These are phyloP conservation scores for Gloeopeniophorella convolvens DNA, from an alignment of 768 basidiomycete species.

Conservation along the genomic window DNA sequence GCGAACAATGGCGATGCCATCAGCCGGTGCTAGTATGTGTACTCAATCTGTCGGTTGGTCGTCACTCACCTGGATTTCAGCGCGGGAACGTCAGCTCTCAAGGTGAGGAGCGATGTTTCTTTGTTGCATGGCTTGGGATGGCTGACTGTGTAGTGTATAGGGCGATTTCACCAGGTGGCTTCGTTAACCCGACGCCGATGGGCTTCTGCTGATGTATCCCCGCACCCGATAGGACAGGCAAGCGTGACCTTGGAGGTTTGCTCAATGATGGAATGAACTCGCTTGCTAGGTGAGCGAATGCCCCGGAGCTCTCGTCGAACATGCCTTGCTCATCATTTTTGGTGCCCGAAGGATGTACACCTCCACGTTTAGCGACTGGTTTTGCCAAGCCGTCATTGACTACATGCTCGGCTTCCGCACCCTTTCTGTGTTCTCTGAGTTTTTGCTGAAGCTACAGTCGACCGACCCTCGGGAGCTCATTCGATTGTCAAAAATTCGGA, in stretches of 20 bases:
- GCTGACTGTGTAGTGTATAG: too few species aligned
- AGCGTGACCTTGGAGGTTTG: conserved; percentile 85
- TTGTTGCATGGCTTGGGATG: too few species aligned
- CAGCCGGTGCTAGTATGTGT: conserved; percentile 74
- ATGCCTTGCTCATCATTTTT: conserved; percentile 2
- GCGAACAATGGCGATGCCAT: conserved; percentile 98
- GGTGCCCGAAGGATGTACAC: conserved; percentile 61
- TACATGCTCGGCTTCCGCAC: conserved; percentile 87
- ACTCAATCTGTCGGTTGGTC: not conserved
- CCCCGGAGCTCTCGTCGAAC: not conserved
- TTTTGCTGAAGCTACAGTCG: conserved; percentile 78
- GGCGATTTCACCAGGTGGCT: conserved; percentile 80
- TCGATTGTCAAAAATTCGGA: conserved; percentile 80
- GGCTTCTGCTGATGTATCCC: conserved; percentile 3
- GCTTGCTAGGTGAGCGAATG: conserved; percentile 52
- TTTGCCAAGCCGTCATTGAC: conserved; percentile 92
- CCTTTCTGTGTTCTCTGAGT: conserved; percentile 86
- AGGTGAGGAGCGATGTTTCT: too few species aligned
- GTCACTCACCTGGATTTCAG: conserved; percentile 34
- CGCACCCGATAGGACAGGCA: conserved; percentile 66
- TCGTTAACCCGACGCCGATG: not conserved
- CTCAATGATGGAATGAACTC: conserved; percentile 96
- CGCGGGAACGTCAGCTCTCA: conserved; percentile 93
- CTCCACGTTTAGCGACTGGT: conserved; percentile 92
- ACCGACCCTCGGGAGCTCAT: conserved; percentile 91